Conservation (phyloP, 805 yeast genomes). For the Candida michaelii region DNA sequence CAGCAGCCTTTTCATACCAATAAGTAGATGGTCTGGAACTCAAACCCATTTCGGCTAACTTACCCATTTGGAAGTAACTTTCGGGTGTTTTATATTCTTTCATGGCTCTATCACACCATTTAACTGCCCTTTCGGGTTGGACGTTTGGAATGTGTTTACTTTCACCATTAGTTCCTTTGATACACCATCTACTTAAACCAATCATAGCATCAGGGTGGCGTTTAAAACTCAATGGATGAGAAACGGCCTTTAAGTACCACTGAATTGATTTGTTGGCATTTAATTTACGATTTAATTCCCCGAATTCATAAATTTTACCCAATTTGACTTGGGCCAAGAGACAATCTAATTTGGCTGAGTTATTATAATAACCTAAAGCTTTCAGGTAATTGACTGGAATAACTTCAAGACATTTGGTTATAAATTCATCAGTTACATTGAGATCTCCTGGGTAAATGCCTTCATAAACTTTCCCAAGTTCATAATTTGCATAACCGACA, state of each 20-base stretch:
- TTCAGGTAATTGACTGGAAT: conserved; percentile 46
- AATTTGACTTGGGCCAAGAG: conserved; percentile 41
- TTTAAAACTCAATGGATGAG: conserved; percentile 37
- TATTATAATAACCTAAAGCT: conserved; percentile 41
- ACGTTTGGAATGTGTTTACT: conserved; percentile 38
- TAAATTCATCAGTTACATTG: conserved; percentile 34
- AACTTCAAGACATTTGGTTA: conserved; percentile 30
- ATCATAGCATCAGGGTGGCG: conserved; percentile 48
- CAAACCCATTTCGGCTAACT: conserved; percentile 37
- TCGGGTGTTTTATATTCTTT: conserved; percentile 39
- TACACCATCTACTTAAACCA: conserved; percentile 43
- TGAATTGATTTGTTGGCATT: conserved; percentile 44
- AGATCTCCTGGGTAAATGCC: conserved; percentile 47
- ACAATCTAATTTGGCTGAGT: conserved; percentile 41
- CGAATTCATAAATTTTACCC: conserved; percentile 43
- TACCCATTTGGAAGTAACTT: conserved; percentile 41
- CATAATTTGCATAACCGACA: conserved; percentile 41
- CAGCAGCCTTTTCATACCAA: conserved; percentile 37
- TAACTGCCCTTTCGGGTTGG: conserved; percentile 35
- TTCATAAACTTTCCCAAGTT: conserved; percentile 43
- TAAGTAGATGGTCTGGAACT: conserved; percentile 24
- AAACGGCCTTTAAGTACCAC: conserved; percentile 44
- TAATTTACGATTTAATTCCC: conserved; percentile 39
- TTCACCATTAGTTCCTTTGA: conserved; percentile 33
- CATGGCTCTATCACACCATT: conserved; percentile 46